Evolutionary conservation across 805 yeast species (phyloP).

Genomic region (Wickerhamomyces rabaulensis): DNA sequence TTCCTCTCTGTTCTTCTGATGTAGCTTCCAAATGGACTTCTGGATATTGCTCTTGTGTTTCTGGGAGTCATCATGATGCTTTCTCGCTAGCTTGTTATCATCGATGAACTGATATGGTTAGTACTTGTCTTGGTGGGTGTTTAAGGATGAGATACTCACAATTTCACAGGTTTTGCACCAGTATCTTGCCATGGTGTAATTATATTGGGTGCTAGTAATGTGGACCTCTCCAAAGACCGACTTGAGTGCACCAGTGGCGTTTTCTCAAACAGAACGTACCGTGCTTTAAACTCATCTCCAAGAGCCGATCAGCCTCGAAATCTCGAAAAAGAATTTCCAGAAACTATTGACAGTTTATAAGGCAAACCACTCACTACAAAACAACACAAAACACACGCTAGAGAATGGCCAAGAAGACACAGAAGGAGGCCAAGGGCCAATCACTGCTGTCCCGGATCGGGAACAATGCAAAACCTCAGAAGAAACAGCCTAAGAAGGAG

Average conservation of each 20-base stretch:
- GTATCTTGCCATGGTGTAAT: conserved; percentile 2
- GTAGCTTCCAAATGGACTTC: background rate
- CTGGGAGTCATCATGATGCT: conserved; percentile 3
- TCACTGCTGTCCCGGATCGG: background rate
- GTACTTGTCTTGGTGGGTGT: background rate
- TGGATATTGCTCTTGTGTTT: conserved; percentile 3
- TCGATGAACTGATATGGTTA: conserved; percentile 3
- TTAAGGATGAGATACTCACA: background rate
- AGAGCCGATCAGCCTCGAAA: too few species aligned
- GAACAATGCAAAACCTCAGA: background rate
- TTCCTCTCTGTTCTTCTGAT: conserved; percentile 4
- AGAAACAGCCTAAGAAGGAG: background rate
- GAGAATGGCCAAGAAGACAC: background rate
- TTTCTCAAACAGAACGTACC: too few species aligned
- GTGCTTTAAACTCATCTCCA: too few species aligned
- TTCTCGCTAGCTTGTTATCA: conserved; percentile 4
- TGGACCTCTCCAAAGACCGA: too few species aligned
- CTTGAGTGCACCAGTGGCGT: too few species aligned
- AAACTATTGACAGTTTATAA: too few species aligned
- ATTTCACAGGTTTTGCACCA: conserved; percentile 7
- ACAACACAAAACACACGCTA: background rate
- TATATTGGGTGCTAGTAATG: too few species aligned
- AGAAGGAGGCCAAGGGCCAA: background rate
- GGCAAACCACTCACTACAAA: too few species aligned
- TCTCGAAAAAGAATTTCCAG: background rate